A percentile compares a stretch with the other conserved stretches of the same genome.
Conservation (phyloP, 2,329 filamentous ascomycete genomes). For the Coniochaeta hoffmannii region DNA sequence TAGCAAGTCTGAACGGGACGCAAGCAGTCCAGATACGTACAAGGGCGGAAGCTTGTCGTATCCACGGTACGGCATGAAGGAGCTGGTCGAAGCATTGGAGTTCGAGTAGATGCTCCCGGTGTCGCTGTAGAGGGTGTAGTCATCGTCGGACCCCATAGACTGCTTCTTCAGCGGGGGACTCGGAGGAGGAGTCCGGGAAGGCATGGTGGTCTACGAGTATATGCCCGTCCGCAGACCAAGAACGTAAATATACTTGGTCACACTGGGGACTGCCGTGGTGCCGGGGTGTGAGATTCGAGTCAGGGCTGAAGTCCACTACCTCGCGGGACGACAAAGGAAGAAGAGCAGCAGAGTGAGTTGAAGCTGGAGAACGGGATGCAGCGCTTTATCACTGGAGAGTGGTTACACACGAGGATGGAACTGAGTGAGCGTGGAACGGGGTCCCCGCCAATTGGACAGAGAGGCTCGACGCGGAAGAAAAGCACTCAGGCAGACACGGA, state of each 20-base stretch:
- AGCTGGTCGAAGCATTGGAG: conserved; percentile 4
- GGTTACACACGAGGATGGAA: neutral
- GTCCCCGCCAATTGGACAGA: neutral
- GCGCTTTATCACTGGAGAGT: neutral
- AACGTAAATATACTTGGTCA: neutral
- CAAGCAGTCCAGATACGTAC: conserved; percentile 4
- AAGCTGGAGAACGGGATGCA: neutral
- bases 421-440: neutral
- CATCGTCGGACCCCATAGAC: conserved; percentile 6
- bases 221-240: neutral
- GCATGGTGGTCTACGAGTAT: neutral
- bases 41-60: conserved; percentile 4
- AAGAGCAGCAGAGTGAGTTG: neutral
- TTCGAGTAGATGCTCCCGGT: conserved; percentile 6
- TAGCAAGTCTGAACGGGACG: neutral
- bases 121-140: conserved; percentile 8
- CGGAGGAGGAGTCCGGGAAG: neutral
- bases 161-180: neutral
- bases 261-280: neutral
- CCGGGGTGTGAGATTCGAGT: neutral
- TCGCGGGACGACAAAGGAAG: neutral
- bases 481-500: neutral
- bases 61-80: neutral
- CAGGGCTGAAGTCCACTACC: neutral
- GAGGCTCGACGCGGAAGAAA: neutral